Evolutionary conservation across 192 early-diverging fungal species (phyloP), one percentile per base, ranked within the genome.

Genomic region (Geranomyces michiganensis): DNA sequence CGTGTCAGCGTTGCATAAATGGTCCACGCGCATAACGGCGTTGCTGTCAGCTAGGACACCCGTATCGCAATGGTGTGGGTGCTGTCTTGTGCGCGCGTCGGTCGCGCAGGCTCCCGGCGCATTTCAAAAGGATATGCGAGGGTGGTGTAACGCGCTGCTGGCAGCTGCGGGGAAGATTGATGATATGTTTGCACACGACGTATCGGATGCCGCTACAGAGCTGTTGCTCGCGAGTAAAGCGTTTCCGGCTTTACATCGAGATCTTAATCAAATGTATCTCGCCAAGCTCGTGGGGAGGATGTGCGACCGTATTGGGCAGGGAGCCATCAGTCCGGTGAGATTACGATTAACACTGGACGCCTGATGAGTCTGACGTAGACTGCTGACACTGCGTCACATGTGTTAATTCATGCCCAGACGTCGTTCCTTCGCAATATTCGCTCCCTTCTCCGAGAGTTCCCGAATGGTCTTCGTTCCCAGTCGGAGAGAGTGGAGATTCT

Each of bases 201-300:
- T 60, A 5, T 15, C 59, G 17, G 32, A 10, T 1, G 44, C 56
- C 8, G 19, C 43, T 14, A 45, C 36, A 26, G 17, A 17, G 43
- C 9, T 70, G 51, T 19, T 70, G 8, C 19, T 60, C 15, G 30
- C 15, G 2, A 31, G 56, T 1, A 70, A 70, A 32, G 58, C 33
- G 33, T 70, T 43, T 31, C 68, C 68, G 56, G 45, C 33, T 6
- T 56, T 70, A 4, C 68, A 70, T n/a, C 22, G 68, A 21, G 68
- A 70, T 61, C 31, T 70, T 30, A 70, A 56, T 45, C 68, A 70
- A 33, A 41, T 60, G 68, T 70, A 56, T 26, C 68, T 70, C n/a
- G 68, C 68, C 4, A 70, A 70, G 31, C 14, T 27, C 15, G 55
- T 70, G 31, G 43, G 31, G 14, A 36, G 1, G 14, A 31, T 70